Evolutionary conservation across 305 asterid genomes (phyloP).

Genomic region (Solanum hybrid): DNA sequence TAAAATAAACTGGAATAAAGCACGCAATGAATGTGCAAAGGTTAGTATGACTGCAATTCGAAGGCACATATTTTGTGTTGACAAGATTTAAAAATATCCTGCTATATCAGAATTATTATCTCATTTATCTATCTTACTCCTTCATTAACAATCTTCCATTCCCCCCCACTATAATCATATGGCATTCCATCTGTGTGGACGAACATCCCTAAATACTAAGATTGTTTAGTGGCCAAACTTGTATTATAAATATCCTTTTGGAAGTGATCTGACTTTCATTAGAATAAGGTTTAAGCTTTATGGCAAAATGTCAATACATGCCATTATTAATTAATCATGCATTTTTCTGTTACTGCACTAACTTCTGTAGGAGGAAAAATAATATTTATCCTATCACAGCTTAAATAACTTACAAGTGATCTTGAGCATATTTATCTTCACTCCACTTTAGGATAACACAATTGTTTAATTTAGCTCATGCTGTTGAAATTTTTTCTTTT

Average conservation of each 20-base stretch:
- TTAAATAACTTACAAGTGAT: neutral
- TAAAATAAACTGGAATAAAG: conserved; percentile 69
- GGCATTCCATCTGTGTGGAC: neutral
- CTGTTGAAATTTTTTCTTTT: neutral
- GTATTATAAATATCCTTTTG: no score
- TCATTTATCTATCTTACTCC: no score
- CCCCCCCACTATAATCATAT: neutral
- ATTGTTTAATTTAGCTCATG: neutral
- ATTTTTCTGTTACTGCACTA: neutral
- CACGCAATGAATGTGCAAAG: conserved; percentile 89
- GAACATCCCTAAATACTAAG: neutral
- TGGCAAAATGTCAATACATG: neutral
- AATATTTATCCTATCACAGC: neutral
- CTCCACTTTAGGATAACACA: neutral
- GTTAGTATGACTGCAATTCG: conserved; percentile 26
- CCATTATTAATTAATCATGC: neutral
- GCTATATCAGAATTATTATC: no score
- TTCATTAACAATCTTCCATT: no score
- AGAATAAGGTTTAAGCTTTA: neutral
- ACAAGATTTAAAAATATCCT: no score
- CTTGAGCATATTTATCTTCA: neutral
- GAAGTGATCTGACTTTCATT: no score
- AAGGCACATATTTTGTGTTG: neutral
- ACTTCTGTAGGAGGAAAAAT: neutral
- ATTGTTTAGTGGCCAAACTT: no score